A percentile compares a stretch with the other conserved stretches of the same genome.
These are phyloP conservation scores for Phaeosphaeria sp. DNA, from an alignment of 2,329 filamentous ascomycete genomes.

Conservation along the genomic window DNA sequence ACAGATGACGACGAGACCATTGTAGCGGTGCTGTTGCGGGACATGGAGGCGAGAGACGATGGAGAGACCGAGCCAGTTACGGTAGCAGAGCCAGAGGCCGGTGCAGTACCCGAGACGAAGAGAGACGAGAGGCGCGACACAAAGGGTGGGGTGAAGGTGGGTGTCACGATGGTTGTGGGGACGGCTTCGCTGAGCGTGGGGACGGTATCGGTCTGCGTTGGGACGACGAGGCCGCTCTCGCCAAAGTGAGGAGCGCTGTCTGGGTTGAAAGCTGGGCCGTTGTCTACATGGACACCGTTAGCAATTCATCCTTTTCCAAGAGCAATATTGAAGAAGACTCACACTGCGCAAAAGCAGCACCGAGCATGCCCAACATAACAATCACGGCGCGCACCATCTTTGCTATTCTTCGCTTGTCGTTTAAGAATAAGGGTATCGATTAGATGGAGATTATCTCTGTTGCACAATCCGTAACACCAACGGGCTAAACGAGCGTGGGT, in stretches of 20 bases:
- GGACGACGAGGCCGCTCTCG: slow-evolving; percentile 19
- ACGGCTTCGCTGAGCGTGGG: slow-evolving; percentile 19
- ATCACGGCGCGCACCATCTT: slow-evolving; percentile 19
- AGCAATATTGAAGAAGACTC: slow-evolving; percentile 2
- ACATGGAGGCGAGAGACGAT: slow-evolving; percentile 1
- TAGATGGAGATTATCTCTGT: not conserved
- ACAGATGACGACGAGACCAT: not conserved
- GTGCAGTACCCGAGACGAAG: too few species aligned
- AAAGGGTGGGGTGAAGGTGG: slow-evolving; percentile 9
- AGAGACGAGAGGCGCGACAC: slow-evolving; percentile 10
- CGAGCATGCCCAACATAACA: slow-evolving; percentile 14
- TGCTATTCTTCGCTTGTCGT: not conserved
- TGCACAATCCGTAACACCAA: not conserved
- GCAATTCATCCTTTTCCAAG: not conserved
- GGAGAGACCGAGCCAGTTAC: not conserved
- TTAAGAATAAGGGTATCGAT: not conserved
- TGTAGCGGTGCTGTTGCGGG: slow-evolving; percentile 3
- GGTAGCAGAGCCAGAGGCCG: slow-evolving; percentile 1
- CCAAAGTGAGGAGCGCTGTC: slow-evolving; percentile 26
- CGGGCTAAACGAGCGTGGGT: not conserved
- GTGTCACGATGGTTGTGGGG: slow-evolving; percentile 10
- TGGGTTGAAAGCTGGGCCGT: slow-evolving; percentile 26
- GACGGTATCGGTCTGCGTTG: slow-evolving; percentile 14
- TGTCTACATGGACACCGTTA: slow-evolving; percentile 11
- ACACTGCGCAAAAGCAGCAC: slow-evolving; percentile 17